These are phyloP conservation scores for Canavalia ensiformis DNA, from an alignment of 306 rosid species.

Conservation along the genomic window DNA sequence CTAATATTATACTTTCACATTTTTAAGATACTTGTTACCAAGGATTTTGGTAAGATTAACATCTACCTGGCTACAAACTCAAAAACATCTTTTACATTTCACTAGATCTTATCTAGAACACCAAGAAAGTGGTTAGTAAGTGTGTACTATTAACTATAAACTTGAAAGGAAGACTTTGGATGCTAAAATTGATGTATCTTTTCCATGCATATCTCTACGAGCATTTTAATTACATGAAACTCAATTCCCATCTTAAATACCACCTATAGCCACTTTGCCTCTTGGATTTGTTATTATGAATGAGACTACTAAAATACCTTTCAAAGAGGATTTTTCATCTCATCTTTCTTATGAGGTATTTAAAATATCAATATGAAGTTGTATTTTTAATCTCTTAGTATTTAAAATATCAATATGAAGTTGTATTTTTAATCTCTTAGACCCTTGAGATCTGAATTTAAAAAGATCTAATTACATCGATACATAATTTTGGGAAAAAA, in stretches of 20 bases:
- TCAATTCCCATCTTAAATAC: slow-evolving; percentile 69
- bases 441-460: slow-evolving; percentile 41
- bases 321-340: slow-evolving; percentile 53
- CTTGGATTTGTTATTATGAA: slow-evolving; percentile 70
- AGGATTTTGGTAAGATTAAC: slow-evolving; percentile 72
- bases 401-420: slow-evolving; percentile 42
- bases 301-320: slow-evolving; percentile 73
- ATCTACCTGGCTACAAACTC: slow-evolving; percentile 84
- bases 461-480: slow-evolving; percentile 35
- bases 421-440: slow-evolving; percentile 41
- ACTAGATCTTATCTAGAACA: slow-evolving; percentile 86
- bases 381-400: slow-evolving; percentile 56
- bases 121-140: slow-evolving; percentile 95
- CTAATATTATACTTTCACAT: slow-evolving; percentile 47
- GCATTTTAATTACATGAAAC: slow-evolving; percentile 34
- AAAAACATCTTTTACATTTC: slow-evolving; percentile 71
- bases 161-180: not conserved
- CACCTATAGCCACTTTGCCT: slow-evolving; percentile 75
- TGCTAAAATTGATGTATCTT: not conserved
- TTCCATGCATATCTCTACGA: slow-evolving; percentile 14
- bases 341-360: slow-evolving; percentile 68
- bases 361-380: slow-evolving; percentile 41
- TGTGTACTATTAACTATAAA: slow-evolving; percentile 45
- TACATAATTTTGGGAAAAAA: slow-evolving; percentile 24
- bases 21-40: slow-evolving; percentile 78